A percentile compares a stretch with the other conserved stretches of the same genome.
Conservation (phyloP, 495 filamentous ascomycete genomes). For the Penicillium coprophilum region DNA sequence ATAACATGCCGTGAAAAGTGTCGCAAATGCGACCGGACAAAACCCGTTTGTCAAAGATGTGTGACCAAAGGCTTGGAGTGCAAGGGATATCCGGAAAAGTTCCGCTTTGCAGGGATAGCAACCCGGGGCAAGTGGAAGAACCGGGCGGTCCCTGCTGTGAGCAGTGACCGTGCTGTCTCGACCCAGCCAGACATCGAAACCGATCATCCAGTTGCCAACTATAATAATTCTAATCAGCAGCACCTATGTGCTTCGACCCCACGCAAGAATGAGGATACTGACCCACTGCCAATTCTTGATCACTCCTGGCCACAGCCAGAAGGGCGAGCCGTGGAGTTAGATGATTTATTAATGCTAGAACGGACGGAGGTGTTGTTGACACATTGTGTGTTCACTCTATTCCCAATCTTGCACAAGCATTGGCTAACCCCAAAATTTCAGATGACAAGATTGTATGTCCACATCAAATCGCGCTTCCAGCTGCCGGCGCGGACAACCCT, state of each 20-base stretch:
- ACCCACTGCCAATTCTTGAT: no score
- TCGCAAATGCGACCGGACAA: conserved; percentile 32
- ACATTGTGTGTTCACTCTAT: conserved; percentile 25
- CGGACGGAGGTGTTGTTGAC: conserved; percentile 18
- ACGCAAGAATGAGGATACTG: neutral
- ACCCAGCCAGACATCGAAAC: neutral
- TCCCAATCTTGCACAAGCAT: neutral
- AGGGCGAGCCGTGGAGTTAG: conserved; percentile 1
- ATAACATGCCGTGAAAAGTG: conserved; percentile 37
- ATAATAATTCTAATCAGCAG: neutral
- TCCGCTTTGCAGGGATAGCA: conserved; percentile 40
- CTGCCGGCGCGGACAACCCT: conserved; percentile 29
- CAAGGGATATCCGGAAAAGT: conserved; percentile 42
- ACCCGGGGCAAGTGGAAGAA: conserved; percentile 42
- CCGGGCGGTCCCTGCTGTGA: conserved; percentile 7
- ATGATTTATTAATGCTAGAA: conserved; percentile 14
- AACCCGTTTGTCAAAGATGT: conserved; percentile 31
- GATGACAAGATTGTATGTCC: conserved; percentile 40
- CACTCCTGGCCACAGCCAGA: neutral
- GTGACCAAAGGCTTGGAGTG: conserved; percentile 32
- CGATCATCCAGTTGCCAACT: conserved; percentile 8
- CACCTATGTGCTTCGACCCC: neutral
- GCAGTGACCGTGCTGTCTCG: neutral
- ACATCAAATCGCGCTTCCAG: conserved; percentile 37
- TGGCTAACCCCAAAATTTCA: conserved; percentile 1